Conservation (phyloP, 78 protist species). For the Chrysochromulina parva region DNA sequence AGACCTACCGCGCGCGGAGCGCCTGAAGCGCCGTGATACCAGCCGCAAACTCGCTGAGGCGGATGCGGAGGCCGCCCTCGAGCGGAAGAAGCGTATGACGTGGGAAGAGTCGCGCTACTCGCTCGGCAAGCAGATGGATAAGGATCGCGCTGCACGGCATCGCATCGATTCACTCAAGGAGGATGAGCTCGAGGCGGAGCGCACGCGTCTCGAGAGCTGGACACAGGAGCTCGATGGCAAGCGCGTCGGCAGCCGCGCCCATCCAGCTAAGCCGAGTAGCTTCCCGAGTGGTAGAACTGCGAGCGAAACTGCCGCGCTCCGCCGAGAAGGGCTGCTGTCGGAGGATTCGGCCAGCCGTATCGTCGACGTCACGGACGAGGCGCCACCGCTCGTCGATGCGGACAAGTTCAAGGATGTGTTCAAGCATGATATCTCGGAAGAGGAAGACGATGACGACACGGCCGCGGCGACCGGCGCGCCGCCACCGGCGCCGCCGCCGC, state of each 20-base stretch:
- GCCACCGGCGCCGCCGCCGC: not conserved
- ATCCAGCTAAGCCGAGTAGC: too few relatives aligned
- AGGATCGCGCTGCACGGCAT: not conserved
- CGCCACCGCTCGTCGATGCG: too few relatives aligned
- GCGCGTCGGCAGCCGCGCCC: too few relatives aligned
- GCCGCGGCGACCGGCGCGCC: too few relatives aligned
- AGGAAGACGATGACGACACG: not conserved
- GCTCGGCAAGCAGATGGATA: not conserved
- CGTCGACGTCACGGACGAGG: too few relatives aligned
- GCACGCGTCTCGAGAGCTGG: not conserved
- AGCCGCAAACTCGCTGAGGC: not conserved
- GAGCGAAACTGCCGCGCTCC: too few relatives aligned
- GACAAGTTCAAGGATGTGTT: too few relatives aligned
- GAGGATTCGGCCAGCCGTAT: too few relatives aligned
- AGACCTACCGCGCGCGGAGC: not conserved
- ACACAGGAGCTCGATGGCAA: not conserved
- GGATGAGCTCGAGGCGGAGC: not conserved
- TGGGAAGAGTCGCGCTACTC: conserved; percentile 1
- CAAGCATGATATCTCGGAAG: too few relatives aligned
- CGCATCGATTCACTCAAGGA: not conserved
- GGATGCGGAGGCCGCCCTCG: not conserved
- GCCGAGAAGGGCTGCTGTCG: too few relatives aligned
- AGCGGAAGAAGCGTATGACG: not conserved
- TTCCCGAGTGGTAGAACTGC: too few relatives aligned
- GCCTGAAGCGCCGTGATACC: not conserved